These are phyloP conservation scores for Lunularia cruciata DNA, from an alignment of 225 moss, liverwort and hornwort genomes.

Conservation along the genomic window DNA sequence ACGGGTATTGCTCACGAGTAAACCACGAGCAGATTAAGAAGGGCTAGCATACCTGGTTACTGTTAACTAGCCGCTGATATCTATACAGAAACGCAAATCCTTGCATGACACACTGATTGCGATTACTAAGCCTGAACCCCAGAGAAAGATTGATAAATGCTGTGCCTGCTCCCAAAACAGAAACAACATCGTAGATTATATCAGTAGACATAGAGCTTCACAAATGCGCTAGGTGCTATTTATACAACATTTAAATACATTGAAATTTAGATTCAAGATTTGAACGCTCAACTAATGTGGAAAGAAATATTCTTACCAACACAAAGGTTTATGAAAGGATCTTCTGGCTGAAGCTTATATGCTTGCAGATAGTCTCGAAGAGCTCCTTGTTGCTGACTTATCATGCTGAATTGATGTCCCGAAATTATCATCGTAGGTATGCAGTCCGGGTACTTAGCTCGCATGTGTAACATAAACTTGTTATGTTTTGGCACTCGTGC, in stretches of 20 bases:
- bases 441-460: conserved; percentile 74
- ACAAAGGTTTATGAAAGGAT: conserved; percentile 96
- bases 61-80: conserved; percentile 72
- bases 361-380: conserved; percentile 94
- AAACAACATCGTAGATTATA: not conserved
- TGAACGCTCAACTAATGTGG: not conserved
- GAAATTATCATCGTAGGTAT: conserved; percentile 81
- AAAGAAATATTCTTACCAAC: conserved; percentile 52
- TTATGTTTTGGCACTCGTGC: conserved; percentile 80
- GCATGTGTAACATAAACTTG: conserved; percentile 86
- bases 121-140: conserved; percentile 90
- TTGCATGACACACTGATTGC: conserved; percentile 92
- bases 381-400: conserved; percentile 97
- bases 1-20: no score
- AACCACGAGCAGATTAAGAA: not conserved
- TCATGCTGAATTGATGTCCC: conserved; percentile 95
- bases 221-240: not conserved
- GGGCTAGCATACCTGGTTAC: conserved; percentile 51
- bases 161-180: conserved; percentile 44
- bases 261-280: no score
- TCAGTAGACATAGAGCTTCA: no score
- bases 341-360: conserved; percentile 81
- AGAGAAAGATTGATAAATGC: conserved; percentile 95
- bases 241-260: no score
- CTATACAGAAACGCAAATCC: conserved; percentile 87